A percentile compares a stretch with the other conserved stretches of the same genome.
phyloP scores from a whole-genome alignment of 1,284 basidiomycete species.

The Cryptococcus sp. region DNA sequence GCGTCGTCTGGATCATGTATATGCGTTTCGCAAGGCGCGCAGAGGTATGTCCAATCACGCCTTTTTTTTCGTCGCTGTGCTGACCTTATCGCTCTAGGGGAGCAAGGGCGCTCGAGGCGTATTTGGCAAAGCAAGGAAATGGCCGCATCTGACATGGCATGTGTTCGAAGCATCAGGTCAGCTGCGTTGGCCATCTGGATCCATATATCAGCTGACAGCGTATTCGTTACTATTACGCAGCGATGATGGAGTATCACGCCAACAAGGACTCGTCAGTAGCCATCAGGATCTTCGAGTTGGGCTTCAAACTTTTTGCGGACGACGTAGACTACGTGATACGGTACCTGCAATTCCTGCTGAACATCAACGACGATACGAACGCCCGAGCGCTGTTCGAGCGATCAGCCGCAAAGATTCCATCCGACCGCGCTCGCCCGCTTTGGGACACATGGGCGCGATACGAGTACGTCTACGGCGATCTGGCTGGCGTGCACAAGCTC shows the following conservation, averaged over 20 bases:
- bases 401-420: constrained; percentile 65
- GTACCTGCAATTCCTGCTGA: constrained; percentile 90
- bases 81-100: constrained; percentile 54
- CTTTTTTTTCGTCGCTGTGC: neutral
- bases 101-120: constrained; percentile 74
- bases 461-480: constrained; percentile 92
- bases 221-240: constrained; percentile 54
- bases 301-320: constrained; percentile 79
- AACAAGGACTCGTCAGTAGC: constrained; percentile 83
- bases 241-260: constrained; percentile 93
- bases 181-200: constrained; percentile 30
- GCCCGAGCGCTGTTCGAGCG: constrained; percentile 94
- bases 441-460: constrained; percentile 97
- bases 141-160: constrained; percentile 85
- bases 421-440: constrained; percentile 77
- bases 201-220: neutral
- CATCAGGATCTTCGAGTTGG: constrained; percentile 90
- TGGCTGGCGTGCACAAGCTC: constrained; percentile 84
- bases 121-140: constrained; percentile 83
- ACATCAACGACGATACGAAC: constrained; percentile 96
- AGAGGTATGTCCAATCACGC: constrained; percentile 57
- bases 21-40: constrained; percentile 89
- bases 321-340: constrained; percentile 84
- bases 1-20: constrained; percentile 73
- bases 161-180: constrained; percentile 87